Base-by-base conservation (phyloP, 495 filamentous ascomycete genomes). In the Neurospora cerealis region DNA sequence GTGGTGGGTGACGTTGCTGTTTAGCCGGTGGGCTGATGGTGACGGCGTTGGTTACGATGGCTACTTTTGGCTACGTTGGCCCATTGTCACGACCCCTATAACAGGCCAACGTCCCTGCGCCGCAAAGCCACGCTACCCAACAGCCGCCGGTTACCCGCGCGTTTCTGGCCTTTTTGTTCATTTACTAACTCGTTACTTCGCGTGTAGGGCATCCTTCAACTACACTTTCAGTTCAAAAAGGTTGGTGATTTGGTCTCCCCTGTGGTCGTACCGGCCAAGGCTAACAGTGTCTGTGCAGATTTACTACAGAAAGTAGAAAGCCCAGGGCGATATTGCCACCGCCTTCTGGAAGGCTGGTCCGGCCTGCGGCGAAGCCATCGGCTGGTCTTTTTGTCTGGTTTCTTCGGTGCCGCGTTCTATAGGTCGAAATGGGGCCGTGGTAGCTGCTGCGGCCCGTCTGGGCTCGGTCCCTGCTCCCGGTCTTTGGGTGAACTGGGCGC, bases 141-240 rank as follows among this genome's bases (percentile, higher is more conserved):
- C 70, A 37, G 1, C 70, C 44, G 38, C 21, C 71, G 34, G 21
- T 72, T 71, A 70, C 24, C 41, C 70, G 34, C 72, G 71, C 71
- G 41, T 62, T n/a, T 71, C 17, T 13, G 11, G 17, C 36, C 69
- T 38, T 21, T 38, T 32, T 8, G 54, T 71, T 71, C 44, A 72
- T 71, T 10, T 40, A 69, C 73, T 74, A 62, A 74, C 69, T 79
- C 54, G 11, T 66, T 81, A 81, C 79, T 73, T 72, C 38, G 32
- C 24, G 6, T 66, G 69, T 73, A 96, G 93, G 96, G 96, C 41
- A 97, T 99, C 78, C 87, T 99, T 39, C 95, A 98, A 85, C 86
- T 99, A 41, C 96, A 98, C 82, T 99, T 99, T 82, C 94, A 98
- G 81, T 97, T 98, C 86, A 98, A 98, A 82, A 95, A 89, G 87